Conservation (phyloP, 768 basidiomycete genomes). For the Boletales sp. region DNA sequence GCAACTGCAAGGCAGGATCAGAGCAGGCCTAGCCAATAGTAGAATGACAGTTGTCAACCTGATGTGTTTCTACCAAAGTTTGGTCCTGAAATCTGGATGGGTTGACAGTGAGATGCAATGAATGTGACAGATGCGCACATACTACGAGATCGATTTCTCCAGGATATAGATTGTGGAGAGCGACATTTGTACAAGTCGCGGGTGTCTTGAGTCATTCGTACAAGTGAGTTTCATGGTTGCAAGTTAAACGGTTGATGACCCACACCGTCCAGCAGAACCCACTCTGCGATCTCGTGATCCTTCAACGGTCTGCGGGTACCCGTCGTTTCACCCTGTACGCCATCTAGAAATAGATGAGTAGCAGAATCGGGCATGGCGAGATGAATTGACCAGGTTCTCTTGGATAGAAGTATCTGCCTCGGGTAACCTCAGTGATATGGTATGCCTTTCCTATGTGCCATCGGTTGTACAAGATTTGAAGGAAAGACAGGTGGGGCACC, state of each 20-base stretch:
- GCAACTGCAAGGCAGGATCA: constrained; percentile 49
- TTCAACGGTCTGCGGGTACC: constrained; percentile 58
- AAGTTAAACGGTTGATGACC: constrained; percentile 8
- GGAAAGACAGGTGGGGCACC: constrained; percentile 8
- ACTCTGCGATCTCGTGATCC: constrained; percentile 79
- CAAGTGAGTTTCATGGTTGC: constrained; percentile 5
- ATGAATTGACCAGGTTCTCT: constrained; percentile 42
- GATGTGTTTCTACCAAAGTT: constrained; percentile 85
- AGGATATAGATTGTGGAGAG: constrained; percentile 82
- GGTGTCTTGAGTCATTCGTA: constrained; percentile 56
- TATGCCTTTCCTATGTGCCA: constrained; percentile 64
- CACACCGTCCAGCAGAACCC: constrained; percentile 88
- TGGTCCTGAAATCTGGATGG: constrained; percentile 71
- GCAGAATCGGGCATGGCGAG: not conserved
- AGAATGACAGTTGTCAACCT: constrained; percentile 37
- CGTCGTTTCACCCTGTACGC: constrained; percentile 68
- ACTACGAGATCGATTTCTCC: constrained; percentile 89
- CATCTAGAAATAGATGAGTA: constrained; percentile 26
- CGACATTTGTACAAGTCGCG: constrained; percentile 89
- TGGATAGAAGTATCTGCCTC: constrained; percentile 77
- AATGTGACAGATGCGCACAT: constrained; percentile 21
- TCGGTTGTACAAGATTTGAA: not conserved
- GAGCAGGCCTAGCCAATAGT: not conserved
- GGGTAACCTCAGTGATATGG: constrained; percentile 69
- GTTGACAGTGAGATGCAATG: not conserved